phyloP scores from a whole-genome alignment of 805 yeast species.

The Vanderwaltozyma polyspora region DNA sequence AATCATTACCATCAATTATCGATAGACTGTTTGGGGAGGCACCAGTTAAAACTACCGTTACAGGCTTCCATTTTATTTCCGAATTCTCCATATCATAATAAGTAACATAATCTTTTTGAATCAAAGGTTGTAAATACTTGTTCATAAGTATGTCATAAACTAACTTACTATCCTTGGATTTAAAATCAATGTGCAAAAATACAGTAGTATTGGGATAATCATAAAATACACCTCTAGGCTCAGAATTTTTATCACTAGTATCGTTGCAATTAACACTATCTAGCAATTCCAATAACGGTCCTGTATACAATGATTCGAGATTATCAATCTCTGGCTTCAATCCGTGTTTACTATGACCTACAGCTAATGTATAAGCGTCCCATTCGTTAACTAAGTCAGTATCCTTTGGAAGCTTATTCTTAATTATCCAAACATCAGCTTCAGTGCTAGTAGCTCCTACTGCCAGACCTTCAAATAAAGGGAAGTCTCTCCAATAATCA shows the following conservation, averaged over 20 bases:
- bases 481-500: slow-evolving; percentile 52
- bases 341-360: slow-evolving; percentile 48
- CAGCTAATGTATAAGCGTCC: slow-evolving; percentile 33
- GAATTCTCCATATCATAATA: slow-evolving; percentile 31
- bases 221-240: slow-evolving; percentile 35
- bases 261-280: slow-evolving; percentile 34
- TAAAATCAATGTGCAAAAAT: slow-evolving; percentile 54
- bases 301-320: slow-evolving; percentile 39
- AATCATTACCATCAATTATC: background rate
- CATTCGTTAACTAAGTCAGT: background rate
- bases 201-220: slow-evolving; percentile 38
- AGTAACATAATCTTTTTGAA: slow-evolving; percentile 42
- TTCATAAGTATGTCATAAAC: slow-evolving; percentile 37
- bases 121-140: slow-evolving; percentile 35
- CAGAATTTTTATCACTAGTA: slow-evolving; percentile 6
- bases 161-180: slow-evolving; percentile 32
- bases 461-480: slow-evolving; percentile 44
- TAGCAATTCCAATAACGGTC: slow-evolving; percentile 40
- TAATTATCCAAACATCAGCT: slow-evolving; percentile 47
- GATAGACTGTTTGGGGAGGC: slow-evolving; percentile 34
- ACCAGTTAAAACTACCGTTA: slow-evolving; percentile 58
- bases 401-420: no score
- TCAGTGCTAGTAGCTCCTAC: slow-evolving; percentile 48
- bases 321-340: slow-evolving; percentile 35
- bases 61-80: slow-evolving; percentile 37